A percentile compares a stretch with the other conserved stretches of the same genome.
Evolutionary conservation across 371 early-diverging fungal genomes (phyloP).

Genomic region (Syncephalastrum racemosum): DNA sequence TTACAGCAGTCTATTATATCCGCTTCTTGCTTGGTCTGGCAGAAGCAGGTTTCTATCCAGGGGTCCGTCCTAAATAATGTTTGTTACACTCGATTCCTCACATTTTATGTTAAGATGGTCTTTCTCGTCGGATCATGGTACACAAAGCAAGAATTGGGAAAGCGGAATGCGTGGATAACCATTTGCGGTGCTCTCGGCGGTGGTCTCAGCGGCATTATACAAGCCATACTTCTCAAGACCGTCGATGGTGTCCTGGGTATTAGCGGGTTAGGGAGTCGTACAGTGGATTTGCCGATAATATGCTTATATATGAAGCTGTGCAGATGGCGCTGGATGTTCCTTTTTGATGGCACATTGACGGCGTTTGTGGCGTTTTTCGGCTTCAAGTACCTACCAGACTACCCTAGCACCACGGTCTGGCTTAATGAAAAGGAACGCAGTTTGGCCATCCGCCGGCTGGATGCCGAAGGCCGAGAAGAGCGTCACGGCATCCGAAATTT

Average conservation of each 20-base stretch:
- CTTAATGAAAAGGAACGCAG: constrained; percentile 18
- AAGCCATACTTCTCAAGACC: constrained; percentile 37
- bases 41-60: constrained; percentile 63
- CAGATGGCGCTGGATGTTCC: constrained; percentile 24
- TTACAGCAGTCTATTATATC: constrained; percentile 43
- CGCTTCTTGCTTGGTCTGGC: constrained; percentile 55
- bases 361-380: constrained; percentile 14
- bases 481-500: background rate
- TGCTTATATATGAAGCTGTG: background rate
- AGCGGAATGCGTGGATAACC: constrained; percentile 23
- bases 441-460: constrained; percentile 23
- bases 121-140: constrained; percentile 45
- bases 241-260: constrained; percentile 38
- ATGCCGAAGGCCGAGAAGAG: constrained; percentile 5
- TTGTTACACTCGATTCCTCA: too few species aligned
- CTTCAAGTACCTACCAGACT: constrained; percentile 18
- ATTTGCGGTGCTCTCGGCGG: constrained; percentile 39
- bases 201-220: constrained; percentile 40
- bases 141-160: constrained; percentile 40
- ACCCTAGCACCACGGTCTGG: constrained; percentile 20
- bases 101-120: constrained; percentile 22
- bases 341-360: constrained; percentile 19
- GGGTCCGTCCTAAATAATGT: constrained; percentile 13
- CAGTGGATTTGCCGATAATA: too few species aligned
- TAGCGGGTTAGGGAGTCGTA: constrained; percentile 26